Conservation (phyloP, 345 rosid genomes). For the Raphanus sativus region DNA sequence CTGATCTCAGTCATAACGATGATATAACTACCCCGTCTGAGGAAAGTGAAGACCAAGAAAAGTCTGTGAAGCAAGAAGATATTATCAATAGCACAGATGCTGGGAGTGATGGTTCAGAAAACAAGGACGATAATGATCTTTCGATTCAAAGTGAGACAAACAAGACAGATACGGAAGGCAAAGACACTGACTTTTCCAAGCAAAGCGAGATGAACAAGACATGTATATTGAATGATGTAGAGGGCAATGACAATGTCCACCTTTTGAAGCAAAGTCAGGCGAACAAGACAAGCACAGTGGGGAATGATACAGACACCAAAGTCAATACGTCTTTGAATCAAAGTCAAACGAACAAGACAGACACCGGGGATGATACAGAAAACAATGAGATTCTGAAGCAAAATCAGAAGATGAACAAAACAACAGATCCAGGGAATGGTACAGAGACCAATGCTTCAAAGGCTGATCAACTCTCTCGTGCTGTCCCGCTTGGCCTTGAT, state of each 20-base stretch:
- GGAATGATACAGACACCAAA: constrained; percentile 16
- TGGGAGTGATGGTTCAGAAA: constrained; percentile 27
- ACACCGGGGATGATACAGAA: background rate
- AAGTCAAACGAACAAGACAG: background rate
- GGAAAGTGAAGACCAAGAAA: constrained; percentile 15
- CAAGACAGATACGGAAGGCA: constrained; percentile 25
- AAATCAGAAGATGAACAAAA: constrained; percentile 12
- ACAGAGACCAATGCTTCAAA: constrained; percentile 39
- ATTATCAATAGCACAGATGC: constrained; percentile 8
- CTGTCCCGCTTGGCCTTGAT: constrained; percentile 73
- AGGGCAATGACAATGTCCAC: background rate
- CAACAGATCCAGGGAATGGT: constrained; percentile 16
- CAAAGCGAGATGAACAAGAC: constrained; percentile 4
- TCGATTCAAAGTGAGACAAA: constrained; percentile 3
- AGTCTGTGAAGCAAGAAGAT: constrained; percentile 1
- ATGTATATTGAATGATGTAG: constrained; percentile 23
- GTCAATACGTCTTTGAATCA: background rate
- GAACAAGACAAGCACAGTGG: constrained; percentile 5
- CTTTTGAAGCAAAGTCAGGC: background rate
- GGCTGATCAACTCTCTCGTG: constrained; percentile 51
- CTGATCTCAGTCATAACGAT: constrained; percentile 13
- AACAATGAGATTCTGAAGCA: background rate
- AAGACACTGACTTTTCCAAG: constrained; percentile 15
- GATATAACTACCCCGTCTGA: background rate
- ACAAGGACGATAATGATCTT: background rate